Base-by-base conservation (phyloP, 306 rosid species). In the Dalbergia oliveri region DNA sequence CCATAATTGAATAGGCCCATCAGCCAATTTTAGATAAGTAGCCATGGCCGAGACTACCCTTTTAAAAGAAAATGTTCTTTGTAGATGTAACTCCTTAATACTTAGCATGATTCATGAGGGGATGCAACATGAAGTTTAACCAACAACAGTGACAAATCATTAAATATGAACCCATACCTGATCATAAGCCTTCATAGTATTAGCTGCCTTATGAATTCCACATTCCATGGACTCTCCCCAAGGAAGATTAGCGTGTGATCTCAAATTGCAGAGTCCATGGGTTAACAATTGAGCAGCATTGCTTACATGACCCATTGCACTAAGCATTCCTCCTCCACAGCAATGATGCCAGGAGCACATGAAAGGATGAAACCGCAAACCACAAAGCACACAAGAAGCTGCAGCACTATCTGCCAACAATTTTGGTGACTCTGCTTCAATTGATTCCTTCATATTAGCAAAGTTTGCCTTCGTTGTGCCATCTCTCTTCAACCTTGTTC, bases 381-480 rank as follows among this genome's bases (percentile, higher is more conserved):
- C 93, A 82, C 99, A 94, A 57, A 93, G 89, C 99, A 93, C 93
- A 80, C 99, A 94, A 75, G 95, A 72, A 83, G 91, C 50, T 18
- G 99, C 91, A 84, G 97, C 85, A 79, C 99, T 94, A 81, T 94
- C 94, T 4, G 98, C 88, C 90, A 95, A 82, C 99, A 98, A 95
- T 72, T 88, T 91, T 54, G 97, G 98, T 8, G 98, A 96, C 18
- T 95, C 99, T 0, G 94, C 85, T 80, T 95, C 97, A 34, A 95
- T 76, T 70, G 93, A 79, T 85, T 90, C 99, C 75, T 73, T 87
- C 65, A 75, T 87, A 79, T 88, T 77, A 47, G 90, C 92, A 69
- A 84, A 83, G 80, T 87, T 92, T 18, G 88, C 91, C 54, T 93
- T 97, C 0, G 95, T 86, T 91, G 95, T 26, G 97, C 94, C 89